Base-by-base conservation (phyloP, 257 asterid genomes). In the Nicotiana paniculata region DNA sequence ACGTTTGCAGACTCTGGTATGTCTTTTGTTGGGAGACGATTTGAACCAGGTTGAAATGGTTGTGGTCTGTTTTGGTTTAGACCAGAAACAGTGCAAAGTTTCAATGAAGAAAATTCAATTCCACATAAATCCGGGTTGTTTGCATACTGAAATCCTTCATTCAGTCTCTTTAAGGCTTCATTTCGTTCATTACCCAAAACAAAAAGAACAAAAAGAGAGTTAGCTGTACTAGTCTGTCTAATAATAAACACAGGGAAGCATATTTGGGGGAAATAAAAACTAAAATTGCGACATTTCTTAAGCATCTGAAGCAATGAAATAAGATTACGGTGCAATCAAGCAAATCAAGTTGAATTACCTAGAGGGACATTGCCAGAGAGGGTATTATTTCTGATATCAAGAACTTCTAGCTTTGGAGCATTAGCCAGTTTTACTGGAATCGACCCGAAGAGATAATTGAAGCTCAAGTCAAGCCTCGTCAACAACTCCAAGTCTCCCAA, bases 351-450 rank as follows among this genome's bases (percentile, higher is more conserved):
- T 4, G 4, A 67, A 62, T 61, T 93, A 96, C 99, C 98, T 82
- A 89, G 69, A 83, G 98, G 99, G 69, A 96, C 95, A 87, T 92
- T 92, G 90, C 99, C 99, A 33, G 97, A 94, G 17, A 96, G 91
- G 18, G 93, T 87, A 72, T 96, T 96, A 79, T 96, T 96, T 86
- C 97, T 84, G 84, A 96, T 81, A 84, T 96, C 99, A 8, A 96
- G 85, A 81, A 94, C 87, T 81, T 86, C 89, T 26, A 96, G 94
- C 83, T 80, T 17, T 0, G 95, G 93, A 12, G 92, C 85, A 82
- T 66, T 84, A 15, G 97, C 90, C 66, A 96, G 75, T 84, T 86
- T 93, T 28, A 85, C 59, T 8, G 99, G 99, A 82, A 93, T 90
- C 8, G 97, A 92, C 37, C 98, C 99, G 30, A 94, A 92, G 1